Conservation (phyloP, 192 early-diverging fungal species). For the Backusella westeae region DNA sequence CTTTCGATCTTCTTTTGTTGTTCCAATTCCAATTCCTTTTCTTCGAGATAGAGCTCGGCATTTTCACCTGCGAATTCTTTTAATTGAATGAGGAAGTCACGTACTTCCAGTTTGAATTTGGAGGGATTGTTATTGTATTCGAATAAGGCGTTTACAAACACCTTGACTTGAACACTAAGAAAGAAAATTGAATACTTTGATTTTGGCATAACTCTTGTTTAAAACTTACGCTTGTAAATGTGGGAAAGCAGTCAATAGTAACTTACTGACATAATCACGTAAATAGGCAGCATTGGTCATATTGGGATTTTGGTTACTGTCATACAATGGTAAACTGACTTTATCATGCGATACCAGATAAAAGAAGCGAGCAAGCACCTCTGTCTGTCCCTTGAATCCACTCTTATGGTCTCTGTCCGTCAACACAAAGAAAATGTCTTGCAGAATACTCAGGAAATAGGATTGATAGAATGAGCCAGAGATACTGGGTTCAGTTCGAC, state of each 20-base stretch:
- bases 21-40: slow-evolving; percentile 83
- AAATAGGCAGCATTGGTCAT: slow-evolving; percentile 81
- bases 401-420: slow-evolving; percentile 97
- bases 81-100: slow-evolving; percentile 93
- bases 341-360: slow-evolving; percentile 75
- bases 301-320: slow-evolving; percentile 62
- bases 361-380: slow-evolving; percentile 89
- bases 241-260: slow-evolving; percentile 87
- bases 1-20: slow-evolving; percentile 73
- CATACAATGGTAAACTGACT: slow-evolving; percentile 85
- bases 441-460: slow-evolving; percentile 88
- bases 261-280: slow-evolving; percentile 76
- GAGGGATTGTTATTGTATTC: slow-evolving; percentile 76
- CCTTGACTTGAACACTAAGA: slow-evolving; percentile 72
- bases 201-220: not conserved
- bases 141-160: slow-evolving; percentile 86
- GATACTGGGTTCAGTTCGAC: slow-evolving; percentile 64
- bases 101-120: slow-evolving; percentile 89
- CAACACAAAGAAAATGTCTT: slow-evolving; percentile 96
- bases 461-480: slow-evolving; percentile 88
- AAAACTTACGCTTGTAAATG: slow-evolving; percentile 75
- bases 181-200: not conserved
- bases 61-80: slow-evolving; percentile 93
- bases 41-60: slow-evolving; percentile 82
- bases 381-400: slow-evolving; percentile 91